Percentiles rank a stretch among this genome's conserved stretches.
Evolutionary conservation across 1,284 basidiomycete genomes (phyloP).

Genomic region (Phenoliferia sp.): DNA sequence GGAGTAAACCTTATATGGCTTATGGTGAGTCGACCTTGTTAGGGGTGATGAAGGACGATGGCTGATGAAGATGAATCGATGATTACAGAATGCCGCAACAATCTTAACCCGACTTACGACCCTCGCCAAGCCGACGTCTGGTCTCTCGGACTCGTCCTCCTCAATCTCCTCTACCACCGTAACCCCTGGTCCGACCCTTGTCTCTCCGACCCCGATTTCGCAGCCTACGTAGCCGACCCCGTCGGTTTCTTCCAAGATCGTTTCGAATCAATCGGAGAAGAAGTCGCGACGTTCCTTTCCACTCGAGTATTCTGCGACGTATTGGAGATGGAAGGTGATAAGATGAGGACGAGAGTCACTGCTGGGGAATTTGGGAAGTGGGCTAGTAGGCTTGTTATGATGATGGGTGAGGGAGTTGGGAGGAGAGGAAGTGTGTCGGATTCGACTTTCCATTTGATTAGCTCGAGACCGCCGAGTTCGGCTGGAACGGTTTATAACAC

Average conservation of each 20-base stretch:
- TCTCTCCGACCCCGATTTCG: slow-evolving; percentile 66
- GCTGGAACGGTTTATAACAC: not conserved
- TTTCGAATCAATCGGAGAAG: slow-evolving; percentile 85
- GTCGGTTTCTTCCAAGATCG: slow-evolving; percentile 79
- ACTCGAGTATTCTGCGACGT: slow-evolving; percentile 81
- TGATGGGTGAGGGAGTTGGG: slow-evolving; percentile 37
- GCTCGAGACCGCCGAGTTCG: not conserved
- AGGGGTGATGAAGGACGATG: not conserved
- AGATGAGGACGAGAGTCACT: slow-evolving; percentile 52
- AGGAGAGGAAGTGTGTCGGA: slow-evolving; percentile 28
- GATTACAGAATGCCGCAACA: slow-evolving; percentile 85
- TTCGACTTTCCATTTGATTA: slow-evolving; percentile 13
- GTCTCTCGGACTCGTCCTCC: slow-evolving; percentile 96
- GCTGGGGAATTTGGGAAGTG: slow-evolving; percentile 82
- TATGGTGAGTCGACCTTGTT: slow-evolving; percentile 58
- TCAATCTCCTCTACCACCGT: slow-evolving; percentile 98
- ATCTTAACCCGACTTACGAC: slow-evolving; percentile 84
- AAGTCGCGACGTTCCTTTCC: slow-evolving; percentile 80
- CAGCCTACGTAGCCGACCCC: slow-evolving; percentile 72
- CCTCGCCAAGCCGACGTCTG: slow-evolving; percentile 95
- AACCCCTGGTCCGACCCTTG: slow-evolving; percentile 97
- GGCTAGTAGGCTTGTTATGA: slow-evolving; percentile 69
- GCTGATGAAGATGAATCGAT: not conserved
- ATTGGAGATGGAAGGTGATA: slow-evolving; percentile 49
- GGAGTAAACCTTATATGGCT: slow-evolving; percentile 98